phyloP scores from a whole-genome alignment of 805 yeast species.

The Lachancea meyersii region DNA sequence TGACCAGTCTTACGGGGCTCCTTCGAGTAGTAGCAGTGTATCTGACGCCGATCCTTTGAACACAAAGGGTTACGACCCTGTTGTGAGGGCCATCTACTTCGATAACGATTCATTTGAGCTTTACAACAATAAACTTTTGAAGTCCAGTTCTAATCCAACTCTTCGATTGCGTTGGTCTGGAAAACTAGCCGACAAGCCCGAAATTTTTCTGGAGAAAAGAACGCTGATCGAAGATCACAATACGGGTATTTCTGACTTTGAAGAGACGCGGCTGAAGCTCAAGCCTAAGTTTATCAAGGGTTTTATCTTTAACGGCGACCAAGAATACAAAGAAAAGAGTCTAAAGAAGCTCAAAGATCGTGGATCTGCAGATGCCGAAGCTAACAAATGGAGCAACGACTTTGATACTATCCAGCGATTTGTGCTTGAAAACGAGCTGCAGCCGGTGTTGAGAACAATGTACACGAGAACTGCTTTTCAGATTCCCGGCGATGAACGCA shows the following conservation, averaged over 20 bases:
- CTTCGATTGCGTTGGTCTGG: slow-evolving; percentile 91
- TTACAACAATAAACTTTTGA: slow-evolving; percentile 76
- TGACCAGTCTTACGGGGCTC: slow-evolving; percentile 19
- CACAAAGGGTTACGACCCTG: slow-evolving; percentile 58
- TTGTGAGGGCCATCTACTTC: slow-evolving; percentile 78
- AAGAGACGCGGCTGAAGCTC: slow-evolving; percentile 59
- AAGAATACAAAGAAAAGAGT: slow-evolving; percentile 42
- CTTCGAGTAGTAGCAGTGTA: slow-evolving; percentile 39
- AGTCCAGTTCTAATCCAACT: slow-evolving; percentile 63
- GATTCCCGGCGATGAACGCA: slow-evolving; percentile 94
- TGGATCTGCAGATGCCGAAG: slow-evolving; percentile 46
- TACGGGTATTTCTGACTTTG: slow-evolving; percentile 44
- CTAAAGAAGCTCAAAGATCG: slow-evolving; percentile 57
- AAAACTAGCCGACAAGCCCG: slow-evolving; percentile 66
- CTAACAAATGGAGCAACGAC: slow-evolving; percentile 47
- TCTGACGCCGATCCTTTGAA: slow-evolving; percentile 38
- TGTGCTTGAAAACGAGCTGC: slow-evolving; percentile 58
- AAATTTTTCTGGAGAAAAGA: slow-evolving; percentile 75
- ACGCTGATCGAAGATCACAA: slow-evolving; percentile 47
- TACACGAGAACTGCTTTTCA: slow-evolving; percentile 94
- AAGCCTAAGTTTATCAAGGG: slow-evolving; percentile 79
- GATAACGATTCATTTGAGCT: slow-evolving; percentile 79
- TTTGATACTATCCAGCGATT: slow-evolving; percentile 57
- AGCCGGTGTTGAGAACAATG: slow-evolving; percentile 81
- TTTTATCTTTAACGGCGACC: slow-evolving; percentile 51